phyloP scores from a whole-genome alignment of 1,139 yeast species.

The Geotrichum klebahnii region DNA sequence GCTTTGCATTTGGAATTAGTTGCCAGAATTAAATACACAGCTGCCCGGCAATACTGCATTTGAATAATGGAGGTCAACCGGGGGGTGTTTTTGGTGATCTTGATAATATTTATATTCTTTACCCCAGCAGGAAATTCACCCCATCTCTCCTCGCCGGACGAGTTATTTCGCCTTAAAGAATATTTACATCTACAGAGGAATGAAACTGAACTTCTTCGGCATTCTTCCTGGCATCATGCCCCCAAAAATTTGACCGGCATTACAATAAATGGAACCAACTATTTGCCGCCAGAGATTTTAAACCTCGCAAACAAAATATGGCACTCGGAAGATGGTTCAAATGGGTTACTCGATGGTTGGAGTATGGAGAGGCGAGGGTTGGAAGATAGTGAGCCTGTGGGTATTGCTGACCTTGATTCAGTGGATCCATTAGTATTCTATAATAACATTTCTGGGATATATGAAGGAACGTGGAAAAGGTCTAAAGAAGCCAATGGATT shows the following conservation, averaged over 20 bases:
- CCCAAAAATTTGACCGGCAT: constrained; percentile 76
- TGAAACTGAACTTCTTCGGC: constrained; percentile 40
- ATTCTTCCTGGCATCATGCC: constrained; percentile 49
- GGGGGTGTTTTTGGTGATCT: constrained; percentile 30
- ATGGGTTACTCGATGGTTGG: constrained; percentile 5
- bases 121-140: constrained; percentile 34
- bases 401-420: not conserved
- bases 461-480: constrained; percentile 29
- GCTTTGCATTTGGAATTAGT: too few species aligned
- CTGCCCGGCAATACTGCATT: too few species aligned
- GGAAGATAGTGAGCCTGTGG: not conserved
- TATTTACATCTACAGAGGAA: constrained; percentile 39
- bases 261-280: constrained; percentile 23
- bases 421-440: constrained; percentile 21
- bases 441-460: constrained; percentile 28
- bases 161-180: constrained; percentile 31
- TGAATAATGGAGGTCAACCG: constrained; percentile 32
- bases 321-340: constrained; percentile 40
- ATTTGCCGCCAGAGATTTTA: constrained; percentile 60
- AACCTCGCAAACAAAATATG: constrained; percentile 48
- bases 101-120: constrained; percentile 31
- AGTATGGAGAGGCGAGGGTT: constrained; percentile 12
- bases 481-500: constrained; percentile 18
- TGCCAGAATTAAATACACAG: too few species aligned
- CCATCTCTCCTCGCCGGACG: constrained; percentile 33